phyloP scores from a whole-genome alignment of 495 filamentous ascomycete species.

The Choiromyces venosus region DNA sequence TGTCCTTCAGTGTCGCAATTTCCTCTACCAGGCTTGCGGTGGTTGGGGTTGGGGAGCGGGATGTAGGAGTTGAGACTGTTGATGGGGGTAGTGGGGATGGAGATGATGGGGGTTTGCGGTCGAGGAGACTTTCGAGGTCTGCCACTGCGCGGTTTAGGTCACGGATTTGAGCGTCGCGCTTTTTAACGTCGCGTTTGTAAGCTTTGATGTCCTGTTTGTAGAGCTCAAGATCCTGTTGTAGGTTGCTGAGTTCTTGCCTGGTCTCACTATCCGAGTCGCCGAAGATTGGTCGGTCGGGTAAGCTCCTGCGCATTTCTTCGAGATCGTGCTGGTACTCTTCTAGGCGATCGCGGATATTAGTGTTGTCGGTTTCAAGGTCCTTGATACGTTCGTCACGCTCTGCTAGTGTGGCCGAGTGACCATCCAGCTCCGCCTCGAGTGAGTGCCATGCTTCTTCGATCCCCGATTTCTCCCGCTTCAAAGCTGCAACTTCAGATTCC shows the following conservation, averaged over 20 bases:
- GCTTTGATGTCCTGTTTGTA: constrained; percentile 37
- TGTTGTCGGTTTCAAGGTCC: constrained; percentile 27
- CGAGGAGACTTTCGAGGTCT: constrained; percentile 28
- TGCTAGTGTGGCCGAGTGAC: constrained; percentile 12
- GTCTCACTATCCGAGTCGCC: not conserved
- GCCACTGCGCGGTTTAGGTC: constrained; percentile 22
- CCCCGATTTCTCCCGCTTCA: constrained; percentile 26
- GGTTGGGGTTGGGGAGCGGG: constrained; percentile 13
- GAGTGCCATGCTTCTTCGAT: constrained; percentile 29
- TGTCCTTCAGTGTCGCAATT: constrained; percentile 10
- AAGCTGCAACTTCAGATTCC: constrained; percentile 24
- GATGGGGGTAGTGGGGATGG: constrained; percentile 1
- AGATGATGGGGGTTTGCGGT: constrained; percentile 21
- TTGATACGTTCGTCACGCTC: constrained; percentile 22
- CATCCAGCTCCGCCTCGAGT: constrained; percentile 21
- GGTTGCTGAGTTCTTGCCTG: constrained; percentile 8
- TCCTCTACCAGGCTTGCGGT: constrained; percentile 10
- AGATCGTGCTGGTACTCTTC: constrained; percentile 27
- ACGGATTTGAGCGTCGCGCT: constrained; percentile 29
- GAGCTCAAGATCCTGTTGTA: constrained; percentile 33
- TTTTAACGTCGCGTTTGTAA: constrained; percentile 38
- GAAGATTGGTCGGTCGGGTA: not conserved
- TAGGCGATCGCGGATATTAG: constrained; percentile 12
- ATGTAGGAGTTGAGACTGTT: constrained; percentile 10
- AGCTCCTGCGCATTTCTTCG: constrained; percentile 9